Evolutionary conservation across 2,329 filamentous ascomycete genomes (phyloP).

Genomic region (Aureobasidium vineae): DNA sequence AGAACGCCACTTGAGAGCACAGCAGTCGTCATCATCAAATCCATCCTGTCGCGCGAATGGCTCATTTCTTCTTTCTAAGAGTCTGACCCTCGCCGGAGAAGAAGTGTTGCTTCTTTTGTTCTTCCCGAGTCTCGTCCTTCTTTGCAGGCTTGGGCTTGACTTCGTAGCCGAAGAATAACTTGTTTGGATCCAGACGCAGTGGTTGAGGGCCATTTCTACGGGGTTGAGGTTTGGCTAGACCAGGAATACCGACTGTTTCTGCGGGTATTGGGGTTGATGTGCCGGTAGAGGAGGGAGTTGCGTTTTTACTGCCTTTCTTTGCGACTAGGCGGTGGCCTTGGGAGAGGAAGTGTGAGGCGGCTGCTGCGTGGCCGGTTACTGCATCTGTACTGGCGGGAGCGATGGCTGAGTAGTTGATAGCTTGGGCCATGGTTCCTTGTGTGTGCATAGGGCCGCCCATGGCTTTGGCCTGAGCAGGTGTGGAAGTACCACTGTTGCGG

Average conservation of each 20-base stretch:
- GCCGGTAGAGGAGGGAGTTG: slow-evolving; percentile 53
- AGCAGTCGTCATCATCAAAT: neutral
- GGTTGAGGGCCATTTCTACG: slow-evolving; percentile 79
- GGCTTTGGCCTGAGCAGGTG: slow-evolving; percentile 67
- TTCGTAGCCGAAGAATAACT: slow-evolving; percentile 96
- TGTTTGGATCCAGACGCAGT: slow-evolving; percentile 77
- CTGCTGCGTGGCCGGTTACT: slow-evolving; percentile 60
- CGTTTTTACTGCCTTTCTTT: slow-evolving; percentile 76
- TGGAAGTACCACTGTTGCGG: slow-evolving; percentile 76
- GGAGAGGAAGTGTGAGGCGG: slow-evolving; percentile 73
- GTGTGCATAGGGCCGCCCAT: slow-evolving; percentile 72
- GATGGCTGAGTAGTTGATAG: slow-evolving; percentile 95
- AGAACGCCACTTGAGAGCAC: neutral
- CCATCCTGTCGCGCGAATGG: no score
- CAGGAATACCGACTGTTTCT: slow-evolving; percentile 52
- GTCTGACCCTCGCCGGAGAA: slow-evolving; percentile 73
- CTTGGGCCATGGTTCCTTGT: slow-evolving; percentile 92
- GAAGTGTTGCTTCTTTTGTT: slow-evolving; percentile 62
- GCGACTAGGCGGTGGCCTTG: slow-evolving; percentile 77
- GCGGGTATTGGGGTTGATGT: slow-evolving; percentile 56
- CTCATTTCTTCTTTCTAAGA: slow-evolving; percentile 68
- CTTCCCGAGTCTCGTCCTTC: slow-evolving; percentile 62
- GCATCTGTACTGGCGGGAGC: slow-evolving; percentile 71
- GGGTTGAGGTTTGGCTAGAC: slow-evolving; percentile 40
- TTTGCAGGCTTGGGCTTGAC: slow-evolving; percentile 83